Base-by-base conservation (phyloP, 2,329 filamentous ascomycete species). In the Pseudocercospora macadamiae region DNA sequence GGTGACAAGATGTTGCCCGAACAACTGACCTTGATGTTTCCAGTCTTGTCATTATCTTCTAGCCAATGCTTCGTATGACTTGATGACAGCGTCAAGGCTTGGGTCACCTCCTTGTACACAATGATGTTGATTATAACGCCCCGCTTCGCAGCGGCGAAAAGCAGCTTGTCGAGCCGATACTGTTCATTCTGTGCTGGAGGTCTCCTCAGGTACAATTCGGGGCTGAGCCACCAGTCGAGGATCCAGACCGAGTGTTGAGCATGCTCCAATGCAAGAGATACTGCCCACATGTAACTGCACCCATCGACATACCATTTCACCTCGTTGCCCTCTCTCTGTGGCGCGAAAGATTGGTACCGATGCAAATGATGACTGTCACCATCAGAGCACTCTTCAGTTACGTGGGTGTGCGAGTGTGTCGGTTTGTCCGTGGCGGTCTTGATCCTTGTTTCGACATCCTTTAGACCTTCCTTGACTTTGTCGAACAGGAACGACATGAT, bases 101-200 rank as follows among this genome's bases (percentile, higher is more conserved):
- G 70, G 66, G 77, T 78, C 63, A 80, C 78, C 76, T 97, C 93
- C 76, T 96, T 96, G 78, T 96, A 96, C 9, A 96, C 90, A 54
- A 96, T 92, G 52, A 96, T 82, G 67, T 93, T 89, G 67, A 96
- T 82, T 67, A 89, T 86, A 45, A 96, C 92, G 39, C 92, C 93
- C 42, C 92, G 85, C 75, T 93, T 83, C 23, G 93, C 91, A 7
- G 91, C 92, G 55, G 87, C 87, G 68, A 89, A 83, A 48, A 96
- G 83, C 86, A 96, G 87, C 51, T 86, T 84, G 75, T 96, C 92
- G 36, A 96, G 79, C 4, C 92, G 87, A 72, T 96, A 96, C 67
- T 89, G 81, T 73, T 96, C 88, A 75, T 96, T 92, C 71, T 85
- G 83, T 18, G 89, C 85, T 7, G 91, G 91, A 2, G 93, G 92